Evolutionary conservation across 2,329 filamentous ascomycete species (phyloP).

Genomic region (Fusarium citri): DNA sequence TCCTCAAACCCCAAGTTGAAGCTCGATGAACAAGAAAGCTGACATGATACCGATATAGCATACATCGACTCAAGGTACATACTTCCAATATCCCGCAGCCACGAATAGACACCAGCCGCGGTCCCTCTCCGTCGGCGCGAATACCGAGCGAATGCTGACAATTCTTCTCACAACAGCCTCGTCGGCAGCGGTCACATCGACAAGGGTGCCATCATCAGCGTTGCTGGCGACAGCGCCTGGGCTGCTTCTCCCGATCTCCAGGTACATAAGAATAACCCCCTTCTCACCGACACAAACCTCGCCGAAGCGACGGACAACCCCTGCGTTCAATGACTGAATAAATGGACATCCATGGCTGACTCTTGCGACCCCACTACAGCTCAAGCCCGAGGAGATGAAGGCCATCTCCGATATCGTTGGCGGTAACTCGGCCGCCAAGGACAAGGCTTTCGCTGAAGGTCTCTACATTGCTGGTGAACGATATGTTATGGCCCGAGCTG

Average conservation of each 20-base stretch:
- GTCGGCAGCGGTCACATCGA: conserved; percentile 82
- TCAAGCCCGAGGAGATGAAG: conserved; percentile 68
- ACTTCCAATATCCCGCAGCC: conserved; percentile 3
- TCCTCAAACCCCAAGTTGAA: conserved; percentile 22
- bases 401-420: conserved; percentile 64
- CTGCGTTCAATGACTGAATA: background rate
- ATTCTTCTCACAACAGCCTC: conserved; percentile 67
- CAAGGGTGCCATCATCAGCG: conserved; percentile 86
- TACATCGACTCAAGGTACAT: conserved; percentile 65
- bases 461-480: conserved; percentile 81
- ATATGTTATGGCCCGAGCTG: conserved; percentile 80
- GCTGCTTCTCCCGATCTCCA: conserved; percentile 76
- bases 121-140: conserved; percentile 5
- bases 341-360: conserved; percentile 18
- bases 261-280: conserved; percentile 70
- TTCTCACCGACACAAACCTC: conserved; percentile 2
- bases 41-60: conserved; percentile 50
- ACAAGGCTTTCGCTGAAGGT: conserved; percentile 77
- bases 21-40: conserved; percentile 23
- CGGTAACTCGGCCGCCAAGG: conserved; percentile 60
- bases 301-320: conserved; percentile 2
- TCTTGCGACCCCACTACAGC: conserved; percentile 38
- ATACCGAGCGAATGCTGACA: conserved; percentile 40
- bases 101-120: background rate
- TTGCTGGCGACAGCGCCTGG: conserved; percentile 84